phyloP scores from a whole-genome alignment of 1,284 basidiomycete genomes.

The Puccinia hordei region DNA sequence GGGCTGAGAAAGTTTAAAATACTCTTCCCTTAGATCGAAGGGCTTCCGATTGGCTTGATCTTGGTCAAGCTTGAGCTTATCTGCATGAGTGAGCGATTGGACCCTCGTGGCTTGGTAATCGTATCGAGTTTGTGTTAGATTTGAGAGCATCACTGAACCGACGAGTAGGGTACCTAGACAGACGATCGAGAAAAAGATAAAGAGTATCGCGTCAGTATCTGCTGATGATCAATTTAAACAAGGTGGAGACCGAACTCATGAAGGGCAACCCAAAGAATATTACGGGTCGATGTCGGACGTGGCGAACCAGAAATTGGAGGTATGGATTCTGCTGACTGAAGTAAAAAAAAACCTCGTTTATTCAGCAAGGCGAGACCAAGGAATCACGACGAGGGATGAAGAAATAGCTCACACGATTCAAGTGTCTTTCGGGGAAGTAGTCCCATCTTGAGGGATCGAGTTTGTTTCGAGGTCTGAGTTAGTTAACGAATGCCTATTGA shows the following conservation, averaged over 20 bases:
- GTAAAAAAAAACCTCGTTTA: not conserved
- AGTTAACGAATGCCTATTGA: no score
- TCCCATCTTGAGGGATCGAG: conserved; percentile 2
- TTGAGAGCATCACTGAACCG: conserved; percentile 57
- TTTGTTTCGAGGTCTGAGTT: no score
- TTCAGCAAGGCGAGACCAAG: not conserved
- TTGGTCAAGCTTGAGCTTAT: conserved; percentile 57
- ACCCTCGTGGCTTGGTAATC: conserved; percentile 58
- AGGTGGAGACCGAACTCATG: conserved; percentile 50
- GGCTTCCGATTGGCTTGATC: conserved; percentile 54
- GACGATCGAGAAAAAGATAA: no score
- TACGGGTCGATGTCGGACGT: conserved; percentile 55
- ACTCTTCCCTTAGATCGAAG: conserved; percentile 59
- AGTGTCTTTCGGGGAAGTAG: conserved; percentile 34
- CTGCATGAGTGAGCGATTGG: conserved; percentile 56
- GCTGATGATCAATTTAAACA: not conserved
- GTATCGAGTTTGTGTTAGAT: conserved; percentile 58
- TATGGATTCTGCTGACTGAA: conserved; percentile 43
- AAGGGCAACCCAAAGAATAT: conserved; percentile 59
- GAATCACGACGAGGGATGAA: not conserved
- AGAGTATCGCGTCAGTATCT: not conserved
- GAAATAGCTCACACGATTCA: conserved; percentile 25
- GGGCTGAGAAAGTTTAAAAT: conserved; percentile 54
- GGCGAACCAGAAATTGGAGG: conserved; percentile 39
- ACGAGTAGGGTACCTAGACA: conserved; percentile 54